Percentiles rank a stretch among this genome's conserved stretches.
These are phyloP conservation scores for Ceratobasidium sp. DNA, from an alignment of 1,284 basidiomycete species.

Conservation along the genomic window DNA sequence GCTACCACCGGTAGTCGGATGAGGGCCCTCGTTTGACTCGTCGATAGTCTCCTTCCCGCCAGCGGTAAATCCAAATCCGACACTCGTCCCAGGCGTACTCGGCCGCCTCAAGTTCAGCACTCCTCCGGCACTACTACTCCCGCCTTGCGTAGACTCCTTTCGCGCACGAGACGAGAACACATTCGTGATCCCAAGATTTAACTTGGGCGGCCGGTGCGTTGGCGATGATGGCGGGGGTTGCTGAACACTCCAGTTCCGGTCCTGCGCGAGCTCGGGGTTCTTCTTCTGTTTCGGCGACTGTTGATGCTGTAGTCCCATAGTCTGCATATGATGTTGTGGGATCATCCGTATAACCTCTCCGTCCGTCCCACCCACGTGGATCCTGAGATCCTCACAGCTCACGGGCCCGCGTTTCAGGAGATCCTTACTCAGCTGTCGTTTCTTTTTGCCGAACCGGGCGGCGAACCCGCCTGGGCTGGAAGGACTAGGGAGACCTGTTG, in stretches of 20 bases:
- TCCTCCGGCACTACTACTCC: background rate
- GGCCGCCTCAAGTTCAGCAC: conserved; percentile 3
- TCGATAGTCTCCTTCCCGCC: background rate
- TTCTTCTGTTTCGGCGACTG: conserved; percentile 7
- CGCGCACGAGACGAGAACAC: conserved; percentile 19
- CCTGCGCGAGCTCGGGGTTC: conserved; percentile 21
- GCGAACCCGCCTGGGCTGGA: conserved; percentile 3
- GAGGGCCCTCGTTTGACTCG: background rate
- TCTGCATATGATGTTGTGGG: conserved; percentile 43
- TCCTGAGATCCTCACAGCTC: conserved; percentile 20
- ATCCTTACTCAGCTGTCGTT: conserved; percentile 33
- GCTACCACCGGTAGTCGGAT: background rate
- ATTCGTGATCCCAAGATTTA: conserved; percentile 1
- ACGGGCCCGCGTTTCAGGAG: conserved; percentile 8
- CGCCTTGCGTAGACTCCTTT: conserved; percentile 21
- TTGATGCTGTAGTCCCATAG: background rate
- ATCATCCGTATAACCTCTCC: conserved; percentile 30
- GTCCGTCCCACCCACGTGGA: background rate
- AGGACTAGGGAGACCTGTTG: background rate
- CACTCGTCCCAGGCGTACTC: conserved; percentile 13
- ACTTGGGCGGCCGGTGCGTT: conserved; percentile 12
- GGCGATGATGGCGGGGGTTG: conserved; percentile 9
- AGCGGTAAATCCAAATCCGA: conserved; percentile 8
- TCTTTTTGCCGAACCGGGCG: conserved; percentile 37
- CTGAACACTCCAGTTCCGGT: conserved; percentile 8